phyloP scores from a whole-genome alignment of 2,329 filamentous ascomycete species.

The Diaporthe ilicicola region DNA sequence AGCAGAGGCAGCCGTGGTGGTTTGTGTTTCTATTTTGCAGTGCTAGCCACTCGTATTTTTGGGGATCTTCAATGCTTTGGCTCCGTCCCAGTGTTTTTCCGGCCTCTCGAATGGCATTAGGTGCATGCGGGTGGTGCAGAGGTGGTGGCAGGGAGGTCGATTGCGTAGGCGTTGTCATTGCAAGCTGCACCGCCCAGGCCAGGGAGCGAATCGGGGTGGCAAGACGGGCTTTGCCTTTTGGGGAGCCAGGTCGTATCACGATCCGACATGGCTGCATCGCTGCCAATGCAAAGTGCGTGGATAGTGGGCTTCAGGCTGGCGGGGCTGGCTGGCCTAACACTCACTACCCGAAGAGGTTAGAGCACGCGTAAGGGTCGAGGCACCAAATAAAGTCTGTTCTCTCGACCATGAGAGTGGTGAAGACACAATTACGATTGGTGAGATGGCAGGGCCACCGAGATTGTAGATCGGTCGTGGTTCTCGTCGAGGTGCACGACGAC shows the following conservation, averaged over 20 bases:
- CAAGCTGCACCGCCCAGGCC: conserved; percentile 13
- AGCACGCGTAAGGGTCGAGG: not conserved
- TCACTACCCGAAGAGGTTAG: conserved; percentile 10
- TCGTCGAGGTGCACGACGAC: not conserved
- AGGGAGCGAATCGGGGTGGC: conserved; percentile 17
- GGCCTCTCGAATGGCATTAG: conserved; percentile 22
- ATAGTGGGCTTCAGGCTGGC: conserved; percentile 2
- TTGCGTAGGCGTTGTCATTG: conserved; percentile 12
- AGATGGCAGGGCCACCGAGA: conserved; percentile 5
- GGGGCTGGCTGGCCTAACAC: conserved; percentile 6
- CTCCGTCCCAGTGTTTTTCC: conserved; percentile 15
- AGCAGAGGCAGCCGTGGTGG: conserved; percentile 14
- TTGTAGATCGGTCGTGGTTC: not conserved
- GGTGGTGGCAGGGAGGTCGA: conserved; percentile 14
- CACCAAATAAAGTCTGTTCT: not conserved
- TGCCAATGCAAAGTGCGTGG: conserved; percentile 6
- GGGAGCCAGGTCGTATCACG: conserved; percentile 14
- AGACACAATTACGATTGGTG: not conserved
- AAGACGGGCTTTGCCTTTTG: not conserved
- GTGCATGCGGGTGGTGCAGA: conserved; percentile 16
- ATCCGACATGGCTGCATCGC: conserved; percentile 22
- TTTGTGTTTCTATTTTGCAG: conserved; percentile 27
- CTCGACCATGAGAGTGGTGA: conserved; percentile 9
- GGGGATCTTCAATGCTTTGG: conserved; percentile 1
- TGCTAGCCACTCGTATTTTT: conserved; percentile 27